Base-by-base conservation (phyloP, 345 rosid genomes). In the Acer campestre region DNA sequence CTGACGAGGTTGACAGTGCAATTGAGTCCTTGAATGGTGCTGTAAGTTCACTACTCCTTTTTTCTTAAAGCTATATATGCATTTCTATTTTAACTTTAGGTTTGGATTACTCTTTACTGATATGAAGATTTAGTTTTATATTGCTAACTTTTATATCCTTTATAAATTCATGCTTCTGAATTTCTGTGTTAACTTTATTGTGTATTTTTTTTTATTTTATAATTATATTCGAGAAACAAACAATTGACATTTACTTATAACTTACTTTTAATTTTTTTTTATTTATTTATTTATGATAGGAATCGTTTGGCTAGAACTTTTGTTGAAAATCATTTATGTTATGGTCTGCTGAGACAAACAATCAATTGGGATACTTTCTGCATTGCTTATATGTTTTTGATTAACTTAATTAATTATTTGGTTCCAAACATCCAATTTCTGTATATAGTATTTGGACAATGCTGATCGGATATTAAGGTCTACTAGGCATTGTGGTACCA, bases 1-100 rank as follows among this genome's bases (percentile, higher is more conserved):
- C 97, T 75, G 86, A 88, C 49, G 99, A 96, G 85, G 97, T 91
- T 62, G 77, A 88, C 80, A 82, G 70, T 70, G 99, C 98, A 23
- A 86, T 96, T 65, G 86, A 80, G 27, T 83, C 93, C 75, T 85
- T 94, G 84, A 73, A 96, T 78, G 99, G 99, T 27, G 85, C 74
- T 64, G 98, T 96, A 90, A 92, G 98, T 88, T 81, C 71, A 38
- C 31, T 7, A 4, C 27, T 49, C n/a, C 71, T 58, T 22, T 62
- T 6, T 16, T 16, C 53, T 68, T n/a, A 12, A 46, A 64, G 14
- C 27, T 75, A 12, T 55, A 12, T 42, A 38, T 17, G 27, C 27
- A 62, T 62, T 74, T 31, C 25, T 51, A 27, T 53, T 16, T 3
- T 55, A 0, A 31, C 63, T 53, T 17, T 25, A 51, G 27, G 8